These are phyloP conservation scores for Geotrichum bryndzae DNA, from an alignment of 1,139 yeast genomes.

Conservation along the genomic window DNA sequence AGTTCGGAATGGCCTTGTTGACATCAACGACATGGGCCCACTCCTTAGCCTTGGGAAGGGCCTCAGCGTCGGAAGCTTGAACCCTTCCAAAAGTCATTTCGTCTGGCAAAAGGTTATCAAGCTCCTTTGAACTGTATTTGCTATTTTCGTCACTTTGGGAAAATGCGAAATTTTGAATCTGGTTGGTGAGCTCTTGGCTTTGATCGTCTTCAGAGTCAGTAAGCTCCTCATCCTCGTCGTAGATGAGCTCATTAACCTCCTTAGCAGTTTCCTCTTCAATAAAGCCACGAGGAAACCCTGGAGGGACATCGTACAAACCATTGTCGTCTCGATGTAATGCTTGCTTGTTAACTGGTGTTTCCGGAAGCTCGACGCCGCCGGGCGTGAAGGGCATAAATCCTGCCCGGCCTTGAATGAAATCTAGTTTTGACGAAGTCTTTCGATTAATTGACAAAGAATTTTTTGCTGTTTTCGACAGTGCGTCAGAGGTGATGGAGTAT, in stretches of 20 bases:
- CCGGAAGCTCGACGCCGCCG: conserved; percentile 62
- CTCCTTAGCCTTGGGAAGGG: conserved; percentile 42
- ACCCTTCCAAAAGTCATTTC: conserved; percentile 48
- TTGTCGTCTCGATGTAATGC: conserved; percentile 59
- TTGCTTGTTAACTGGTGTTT: conserved; percentile 34
- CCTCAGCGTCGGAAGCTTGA: conserved; percentile 20
- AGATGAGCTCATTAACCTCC: conserved; percentile 19
- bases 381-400: conserved; percentile 86
- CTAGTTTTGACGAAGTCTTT: conserved; percentile 56
- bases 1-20: conserved; percentile 75
- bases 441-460: conserved; percentile 71
- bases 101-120: conserved; percentile 73
- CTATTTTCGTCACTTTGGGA: conserved; percentile 7
- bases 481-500: conserved; percentile 44
- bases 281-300: conserved; percentile 74
- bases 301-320: conserved; percentile 79
- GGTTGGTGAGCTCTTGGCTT: conserved; percentile 2
- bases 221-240: conserved; percentile 21
- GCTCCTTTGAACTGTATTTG: conserved; percentile 37
- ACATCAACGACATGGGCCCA: conserved; percentile 97
- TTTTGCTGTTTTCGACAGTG: conserved; percentile 52
- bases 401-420: conserved; percentile 63
- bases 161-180: conserved; percentile 8
- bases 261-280: conserved; percentile 30
- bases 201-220: conserved; percentile 15